Conservation (phyloP, 305 asterid genomes). For the Ilex paraguariensis region DNA sequence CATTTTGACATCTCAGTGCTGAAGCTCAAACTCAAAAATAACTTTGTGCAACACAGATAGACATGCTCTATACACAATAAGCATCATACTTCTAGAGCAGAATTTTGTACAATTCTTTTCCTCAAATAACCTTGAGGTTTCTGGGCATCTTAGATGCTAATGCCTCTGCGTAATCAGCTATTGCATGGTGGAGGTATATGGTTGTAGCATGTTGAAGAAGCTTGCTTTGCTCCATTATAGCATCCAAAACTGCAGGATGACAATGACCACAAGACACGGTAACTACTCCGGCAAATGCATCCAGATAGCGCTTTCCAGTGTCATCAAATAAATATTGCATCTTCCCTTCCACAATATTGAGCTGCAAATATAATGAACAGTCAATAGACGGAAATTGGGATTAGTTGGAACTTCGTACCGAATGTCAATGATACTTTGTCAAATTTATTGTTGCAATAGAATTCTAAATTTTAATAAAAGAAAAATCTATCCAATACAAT, state of each 20-base stretch:
- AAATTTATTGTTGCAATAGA: no score
- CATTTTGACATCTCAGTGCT: no score
- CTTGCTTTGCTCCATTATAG: constrained; percentile 72
- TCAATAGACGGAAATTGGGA: background rate
- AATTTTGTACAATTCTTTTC: no score
- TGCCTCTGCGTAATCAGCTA: constrained; percentile 86
- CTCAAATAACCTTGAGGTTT: constrained; percentile 56
- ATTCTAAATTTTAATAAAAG: no score
- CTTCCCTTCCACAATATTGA: constrained; percentile 94
- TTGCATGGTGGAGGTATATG: constrained; percentile 83
- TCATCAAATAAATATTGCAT: constrained; percentile 96
- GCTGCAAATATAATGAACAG: constrained; percentile 34
- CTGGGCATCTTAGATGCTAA: constrained; percentile 95
- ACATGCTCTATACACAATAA: no score
- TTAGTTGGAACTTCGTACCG: no score
- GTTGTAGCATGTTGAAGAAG: constrained; percentile 97
- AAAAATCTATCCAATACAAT: no score
- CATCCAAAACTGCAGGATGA: constrained; percentile 73
- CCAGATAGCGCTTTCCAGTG: constrained; percentile 88
- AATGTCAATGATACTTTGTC: no score
- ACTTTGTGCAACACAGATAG: no score
- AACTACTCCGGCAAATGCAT: constrained; percentile 95
- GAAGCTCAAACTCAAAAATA: background rate
- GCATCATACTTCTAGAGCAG: no score
- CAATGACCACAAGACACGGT: constrained; percentile 99